phyloP scores from a whole-genome alignment of 2,329 filamentous ascomycete genomes.

The Nigrospora osmanthi region DNA sequence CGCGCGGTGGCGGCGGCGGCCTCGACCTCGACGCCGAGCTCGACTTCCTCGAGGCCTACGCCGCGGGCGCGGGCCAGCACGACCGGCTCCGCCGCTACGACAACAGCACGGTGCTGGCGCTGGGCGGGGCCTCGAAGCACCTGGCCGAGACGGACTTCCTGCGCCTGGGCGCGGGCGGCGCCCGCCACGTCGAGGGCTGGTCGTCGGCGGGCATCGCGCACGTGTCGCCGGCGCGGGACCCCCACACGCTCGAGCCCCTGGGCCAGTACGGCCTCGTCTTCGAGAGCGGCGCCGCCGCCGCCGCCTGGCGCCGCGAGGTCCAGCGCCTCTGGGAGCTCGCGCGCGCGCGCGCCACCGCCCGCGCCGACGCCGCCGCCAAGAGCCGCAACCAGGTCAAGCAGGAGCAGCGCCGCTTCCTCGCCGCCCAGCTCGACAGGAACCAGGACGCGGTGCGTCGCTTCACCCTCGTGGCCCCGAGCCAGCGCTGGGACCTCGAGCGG shows the following conservation, averaged over 20 bases:
- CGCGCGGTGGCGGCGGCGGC: slow-evolving; percentile 5
- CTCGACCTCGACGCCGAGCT: neutral
- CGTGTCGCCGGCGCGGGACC: slow-evolving; percentile 58
- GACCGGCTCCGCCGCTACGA: slow-evolving; percentile 6
- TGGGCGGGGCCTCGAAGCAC: slow-evolving; percentile 50
- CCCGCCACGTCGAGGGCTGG: slow-evolving; percentile 59
- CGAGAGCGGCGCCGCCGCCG: slow-evolving; percentile 47
- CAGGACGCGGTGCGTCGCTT: slow-evolving; percentile 10
- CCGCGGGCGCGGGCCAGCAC: neutral
- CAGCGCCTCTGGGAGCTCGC: slow-evolving; percentile 40
- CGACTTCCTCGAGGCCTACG: neutral
- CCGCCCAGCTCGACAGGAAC: neutral
- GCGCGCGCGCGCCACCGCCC: slow-evolving; percentile 18
- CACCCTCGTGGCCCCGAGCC: slow-evolving; percentile 22
- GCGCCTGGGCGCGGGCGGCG: slow-evolving; percentile 52
- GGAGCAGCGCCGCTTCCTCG: neutral
- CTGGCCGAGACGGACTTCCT: slow-evolving; percentile 64
- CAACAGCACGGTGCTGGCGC: slow-evolving; percentile 37
- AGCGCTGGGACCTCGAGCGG: slow-evolving; percentile 12
- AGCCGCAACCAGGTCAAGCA: neutral
- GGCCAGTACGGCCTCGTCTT: slow-evolving; percentile 67
- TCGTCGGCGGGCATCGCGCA: slow-evolving; percentile 52
- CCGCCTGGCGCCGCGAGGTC: slow-evolving; percentile 51
- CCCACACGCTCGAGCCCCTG: slow-evolving; percentile 52
- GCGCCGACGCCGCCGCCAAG: slow-evolving; percentile 1